Conservation (phyloP, 2,329 filamentous ascomycete genomes). For the Thelonectria olida region DNA sequence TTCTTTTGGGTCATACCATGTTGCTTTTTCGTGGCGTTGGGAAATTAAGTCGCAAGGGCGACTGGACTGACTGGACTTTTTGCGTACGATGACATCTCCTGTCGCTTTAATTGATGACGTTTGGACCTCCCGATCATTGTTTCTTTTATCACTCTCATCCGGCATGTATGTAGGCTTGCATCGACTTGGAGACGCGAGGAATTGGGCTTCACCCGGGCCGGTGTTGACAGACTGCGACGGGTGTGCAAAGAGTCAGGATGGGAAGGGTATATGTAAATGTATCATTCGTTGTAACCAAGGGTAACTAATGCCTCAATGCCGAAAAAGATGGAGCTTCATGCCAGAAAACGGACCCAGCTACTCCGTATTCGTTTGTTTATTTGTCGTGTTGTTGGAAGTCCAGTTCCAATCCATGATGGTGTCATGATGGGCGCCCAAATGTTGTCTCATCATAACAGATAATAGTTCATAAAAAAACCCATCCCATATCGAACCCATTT, state of each 20-base stretch:
- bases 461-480: neutral
- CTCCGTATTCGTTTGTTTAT: neutral
- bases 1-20: constrained; percentile 18
- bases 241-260: no score
- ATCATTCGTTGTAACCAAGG: neutral
- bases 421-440: neutral
- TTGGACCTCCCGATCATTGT: constrained; percentile 6
- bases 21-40: constrained; percentile 19
- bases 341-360: neutral
- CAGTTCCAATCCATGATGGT: neutral
- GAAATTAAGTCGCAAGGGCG: neutral
- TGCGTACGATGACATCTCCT: constrained; percentile 10
- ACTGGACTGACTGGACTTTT: neutral
- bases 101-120: constrained; percentile 18
- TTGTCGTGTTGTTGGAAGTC: neutral
- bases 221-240: no score
- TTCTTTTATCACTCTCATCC: neutral
- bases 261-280: no score
- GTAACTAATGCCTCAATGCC: neutral
- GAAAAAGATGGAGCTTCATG: neutral
- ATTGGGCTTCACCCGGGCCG: no score
- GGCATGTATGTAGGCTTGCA: no score
- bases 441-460: neutral
- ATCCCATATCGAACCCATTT: neutral
- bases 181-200: no score